Conservation (phyloP, 140 eudicot genomes). For the Senecio squalidus region DNA sequence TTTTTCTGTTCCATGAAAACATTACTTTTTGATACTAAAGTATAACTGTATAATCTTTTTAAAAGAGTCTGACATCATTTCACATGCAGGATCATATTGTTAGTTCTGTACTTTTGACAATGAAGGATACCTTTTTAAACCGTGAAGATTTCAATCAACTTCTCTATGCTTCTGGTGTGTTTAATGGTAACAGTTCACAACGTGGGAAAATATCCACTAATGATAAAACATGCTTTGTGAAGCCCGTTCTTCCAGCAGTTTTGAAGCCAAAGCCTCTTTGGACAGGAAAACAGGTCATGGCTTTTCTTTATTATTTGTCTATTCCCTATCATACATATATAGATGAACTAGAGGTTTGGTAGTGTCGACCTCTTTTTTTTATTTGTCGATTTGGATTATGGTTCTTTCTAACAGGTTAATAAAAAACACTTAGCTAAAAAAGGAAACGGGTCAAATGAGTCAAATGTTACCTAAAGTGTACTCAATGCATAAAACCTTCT, state of each 20-base stretch:
- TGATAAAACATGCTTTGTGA: constrained; percentile 44
- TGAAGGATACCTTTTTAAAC: constrained; percentile 77
- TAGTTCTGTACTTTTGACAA: constrained; percentile 84
- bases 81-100: constrained; percentile 87
- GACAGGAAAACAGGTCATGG: constrained; percentile 91
- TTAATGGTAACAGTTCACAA: constrained; percentile 22
- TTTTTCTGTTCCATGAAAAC: no score
- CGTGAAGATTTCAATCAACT: constrained; percentile 63
- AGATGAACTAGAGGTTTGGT: no score
- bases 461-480: no score
- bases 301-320: background rate
- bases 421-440: no score
- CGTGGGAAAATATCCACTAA: constrained; percentile 38
- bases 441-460: no score
- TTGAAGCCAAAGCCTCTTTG: constrained; percentile 82
- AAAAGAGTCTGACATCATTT: constrained; percentile 8
- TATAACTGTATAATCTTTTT: no score
- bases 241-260: constrained; percentile 63
- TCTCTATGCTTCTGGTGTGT: constrained; percentile 80
- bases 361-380: no score
- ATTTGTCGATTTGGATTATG: no score
- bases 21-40: no score
- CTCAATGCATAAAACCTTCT: no score
- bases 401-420: no score
- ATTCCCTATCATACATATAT: background rate